Percentiles rank a stretch among this genome's conserved stretches.
phyloP scores from a whole-genome alignment of 2,329 filamentous ascomycete species.

The Ophiocordyceps australis region DNA sequence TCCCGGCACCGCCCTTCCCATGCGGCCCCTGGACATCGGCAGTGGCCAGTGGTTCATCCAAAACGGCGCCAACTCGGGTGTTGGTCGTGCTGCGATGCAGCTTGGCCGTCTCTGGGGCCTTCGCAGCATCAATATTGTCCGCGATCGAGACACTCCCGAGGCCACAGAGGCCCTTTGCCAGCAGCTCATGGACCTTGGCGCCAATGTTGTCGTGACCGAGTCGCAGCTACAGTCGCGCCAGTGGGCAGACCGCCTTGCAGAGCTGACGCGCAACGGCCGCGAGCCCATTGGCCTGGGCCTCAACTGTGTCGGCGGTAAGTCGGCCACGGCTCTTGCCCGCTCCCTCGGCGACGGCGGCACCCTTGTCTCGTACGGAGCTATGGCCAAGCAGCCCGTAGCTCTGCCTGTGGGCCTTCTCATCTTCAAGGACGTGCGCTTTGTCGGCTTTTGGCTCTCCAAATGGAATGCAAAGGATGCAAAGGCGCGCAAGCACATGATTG shows the following conservation, averaged over 20 bases:
- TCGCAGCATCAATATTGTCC: constrained; percentile 76
- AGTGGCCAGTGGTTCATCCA: constrained; percentile 83
- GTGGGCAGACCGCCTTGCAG: constrained; percentile 41
- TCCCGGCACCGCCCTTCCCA: constrained; percentile 24
- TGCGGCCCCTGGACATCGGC: constrained; percentile 23
- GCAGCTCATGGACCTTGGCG: constrained; percentile 35
- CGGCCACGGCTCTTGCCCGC: constrained; percentile 62
- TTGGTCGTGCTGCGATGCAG: constrained; percentile 83
- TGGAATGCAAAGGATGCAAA: constrained; percentile 65
- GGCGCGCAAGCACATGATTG: constrained; percentile 64
- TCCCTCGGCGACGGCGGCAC: constrained; percentile 49
- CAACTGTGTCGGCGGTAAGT: constrained; percentile 88
- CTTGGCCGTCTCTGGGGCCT: constrained; percentile 72
- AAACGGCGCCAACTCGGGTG: constrained; percentile 89
- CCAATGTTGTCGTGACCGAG: constrained; percentile 37
- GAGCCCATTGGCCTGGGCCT: constrained; percentile 61
- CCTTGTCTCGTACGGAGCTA: constrained; percentile 88
- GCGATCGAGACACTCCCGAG: constrained; percentile 46
- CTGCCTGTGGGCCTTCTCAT: constrained; percentile 76
- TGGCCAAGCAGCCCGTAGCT: constrained; percentile 72
- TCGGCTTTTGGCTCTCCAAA: constrained; percentile 86
- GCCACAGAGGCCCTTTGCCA: constrained; percentile 41
- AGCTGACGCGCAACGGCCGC: constrained; percentile 52
- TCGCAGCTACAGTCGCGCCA: constrained; percentile 34
- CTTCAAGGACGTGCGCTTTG: constrained; percentile 78